phyloP scores from a whole-genome alignment of 345 rosid species.

The Nasturtium officinale region DNA sequence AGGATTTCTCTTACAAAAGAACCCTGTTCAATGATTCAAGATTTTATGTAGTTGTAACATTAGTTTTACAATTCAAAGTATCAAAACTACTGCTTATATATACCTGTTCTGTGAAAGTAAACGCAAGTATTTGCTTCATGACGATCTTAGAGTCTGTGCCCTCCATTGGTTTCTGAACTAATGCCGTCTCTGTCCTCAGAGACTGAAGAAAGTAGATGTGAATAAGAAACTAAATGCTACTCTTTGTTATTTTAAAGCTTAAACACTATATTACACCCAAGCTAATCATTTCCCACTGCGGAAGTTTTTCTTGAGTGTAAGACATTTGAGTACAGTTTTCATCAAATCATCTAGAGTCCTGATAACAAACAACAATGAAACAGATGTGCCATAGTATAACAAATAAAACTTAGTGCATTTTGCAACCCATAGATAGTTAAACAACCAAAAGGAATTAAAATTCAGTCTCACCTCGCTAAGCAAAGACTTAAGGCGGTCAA shows the following conservation, averaged over 20 bases:
- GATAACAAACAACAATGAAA: neutral
- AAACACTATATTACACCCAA: slow-evolving; percentile 10
- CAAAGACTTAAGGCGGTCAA: slow-evolving; percentile 91
- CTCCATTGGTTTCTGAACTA: slow-evolving; percentile 50
- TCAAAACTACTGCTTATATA: slow-evolving; percentile 6
- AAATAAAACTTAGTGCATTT: neutral
- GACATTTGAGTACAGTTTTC: neutral
- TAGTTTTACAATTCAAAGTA: neutral
- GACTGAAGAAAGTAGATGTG: slow-evolving; percentile 53
- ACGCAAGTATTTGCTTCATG: slow-evolving; percentile 73
- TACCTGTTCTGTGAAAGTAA: slow-evolving; percentile 80
- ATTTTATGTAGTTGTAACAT: neutral
- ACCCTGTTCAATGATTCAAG: slow-evolving; percentile 58
- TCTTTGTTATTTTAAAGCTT: slow-evolving; percentile 1
- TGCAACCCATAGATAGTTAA: neutral
- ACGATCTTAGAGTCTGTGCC: slow-evolving; percentile 56
- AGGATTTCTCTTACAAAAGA: slow-evolving; percentile 81
- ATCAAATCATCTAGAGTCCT: neutral
- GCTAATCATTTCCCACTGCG: slow-evolving; percentile 1
- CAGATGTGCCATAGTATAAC: neutral
- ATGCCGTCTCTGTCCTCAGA: slow-evolving; percentile 71
- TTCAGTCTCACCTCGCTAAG: slow-evolving; percentile 68
- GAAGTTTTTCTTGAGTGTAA: neutral
- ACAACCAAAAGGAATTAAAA: neutral
- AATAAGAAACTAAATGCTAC: slow-evolving; percentile 3